Evolutionary conservation across 495 filamentous ascomycete species (phyloP), one percentile per base, ranked within the genome.

Genomic region (Podospora didyma): DNA sequence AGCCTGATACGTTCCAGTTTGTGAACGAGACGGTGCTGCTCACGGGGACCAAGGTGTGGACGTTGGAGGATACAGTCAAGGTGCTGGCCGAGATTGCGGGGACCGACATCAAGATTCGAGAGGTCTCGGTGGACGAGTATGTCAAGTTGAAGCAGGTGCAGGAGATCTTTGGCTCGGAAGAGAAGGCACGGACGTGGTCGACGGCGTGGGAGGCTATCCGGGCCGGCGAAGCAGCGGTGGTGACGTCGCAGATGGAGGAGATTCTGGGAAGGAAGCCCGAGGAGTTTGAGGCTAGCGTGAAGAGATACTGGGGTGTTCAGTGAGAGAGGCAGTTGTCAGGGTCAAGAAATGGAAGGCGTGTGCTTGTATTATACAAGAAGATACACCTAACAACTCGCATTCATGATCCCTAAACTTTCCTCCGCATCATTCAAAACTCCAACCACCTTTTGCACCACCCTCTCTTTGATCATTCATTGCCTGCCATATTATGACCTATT

Each of bases 221-320:
- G 16, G 59, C 56, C 2, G 78, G 77, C 0, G 75, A 79, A 58
- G 68, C 73, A 28, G 74, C 68, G 3, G 62, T 67, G 31, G 69
- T 72, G 20, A 68, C 69, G 3, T 48, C 54, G 2, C 55, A 64
- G 41, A 50, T 79, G 35, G 55, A 58, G 49, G 62, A 69, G 24
- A 64, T 75, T 31, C 47, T 81, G 28, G 75, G 74, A 0, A 58
- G 76, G 20, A 59, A 66, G 62, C 75, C 74, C 0, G 53, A 58
- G 28, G 61, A 51, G 9, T 67, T 68, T 53, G 64, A 67, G 17
- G 57, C 59, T 1, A 54, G 58, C 61, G 21, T 79, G 76, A 54
- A 75, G 75, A 0, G 65, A 64, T 11, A 72, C 72, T 19, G 84
- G 85, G 49, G 26, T n/a, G n/a, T n/a, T n/a, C n/a, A n/a, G n/a